Evolutionary conservation across 257 asterid species (phyloP).

Genomic region (Solanum megistacrolobum): DNA sequence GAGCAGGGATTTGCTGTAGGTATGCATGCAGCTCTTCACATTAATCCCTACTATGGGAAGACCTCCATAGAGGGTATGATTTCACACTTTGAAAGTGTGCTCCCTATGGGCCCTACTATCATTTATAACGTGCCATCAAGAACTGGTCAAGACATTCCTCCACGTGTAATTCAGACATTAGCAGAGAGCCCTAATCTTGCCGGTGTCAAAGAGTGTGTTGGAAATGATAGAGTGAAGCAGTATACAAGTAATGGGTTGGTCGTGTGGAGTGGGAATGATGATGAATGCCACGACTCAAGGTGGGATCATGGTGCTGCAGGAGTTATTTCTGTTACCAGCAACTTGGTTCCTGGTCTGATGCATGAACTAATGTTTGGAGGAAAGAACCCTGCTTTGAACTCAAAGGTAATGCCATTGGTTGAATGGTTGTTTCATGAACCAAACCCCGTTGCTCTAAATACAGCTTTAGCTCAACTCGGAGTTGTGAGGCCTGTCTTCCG

Average conservation of each 20-base stretch:
- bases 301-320: slow-evolving; percentile 69
- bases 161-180: slow-evolving; percentile 31
- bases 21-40: slow-evolving; percentile 91
- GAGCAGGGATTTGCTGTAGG: slow-evolving; percentile 97
- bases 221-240: slow-evolving; percentile 52
- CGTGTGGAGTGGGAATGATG: slow-evolving; percentile 88
- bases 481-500: slow-evolving; percentile 76
- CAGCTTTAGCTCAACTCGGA: slow-evolving; percentile 87
- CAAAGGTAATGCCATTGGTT: slow-evolving; percentile 46
- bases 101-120: slow-evolving; percentile 86
- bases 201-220: slow-evolving; percentile 79
- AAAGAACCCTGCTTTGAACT: slow-evolving; percentile 41
- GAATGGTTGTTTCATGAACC: slow-evolving; percentile 71
- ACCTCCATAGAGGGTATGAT: slow-evolving; percentile 72
- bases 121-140: slow-evolving; percentile 81
- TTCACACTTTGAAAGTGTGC: slow-evolving; percentile 62
- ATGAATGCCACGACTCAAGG: slow-evolving; percentile 77
- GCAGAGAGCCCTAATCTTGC: slow-evolving; percentile 59
- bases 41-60: slow-evolving; percentile 86
- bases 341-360: slow-evolving; percentile 75
- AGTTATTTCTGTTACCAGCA: slow-evolving; percentile 76
- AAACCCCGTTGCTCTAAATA: slow-evolving; percentile 67
- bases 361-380: slow-evolving; percentile 62
- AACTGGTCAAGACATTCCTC: slow-evolving; percentile 76
- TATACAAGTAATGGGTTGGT: slow-evolving; percentile 50